Conservation (phyloP, 2,329 filamentous ascomycete species). For the Venturia pyrina region DNA sequence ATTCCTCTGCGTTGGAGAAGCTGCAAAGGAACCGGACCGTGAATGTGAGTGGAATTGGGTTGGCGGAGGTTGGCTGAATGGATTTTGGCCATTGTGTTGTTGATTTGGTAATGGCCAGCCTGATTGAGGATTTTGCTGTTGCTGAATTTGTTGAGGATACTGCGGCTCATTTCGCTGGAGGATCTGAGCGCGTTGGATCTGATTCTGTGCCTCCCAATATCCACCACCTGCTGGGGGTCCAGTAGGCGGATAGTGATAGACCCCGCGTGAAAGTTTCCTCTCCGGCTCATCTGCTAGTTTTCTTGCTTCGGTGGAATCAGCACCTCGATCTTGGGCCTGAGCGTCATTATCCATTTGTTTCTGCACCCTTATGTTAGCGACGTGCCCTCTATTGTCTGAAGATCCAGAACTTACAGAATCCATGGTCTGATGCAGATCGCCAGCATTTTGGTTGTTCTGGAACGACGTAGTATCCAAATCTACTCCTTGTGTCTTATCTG, state of each 20-base stretch:
- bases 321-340: neutral
- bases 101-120: neutral
- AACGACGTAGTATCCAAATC: neutral
- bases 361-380: neutral
- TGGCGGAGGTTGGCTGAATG: neutral
- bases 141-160: conserved; percentile 3
- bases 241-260: conserved; percentile 2
- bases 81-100: neutral
- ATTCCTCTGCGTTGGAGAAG: conserved; percentile 1
- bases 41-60: neutral
- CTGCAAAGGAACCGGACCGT: neutral
- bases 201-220: neutral
- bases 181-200: neutral
- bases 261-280: neutral
- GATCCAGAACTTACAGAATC: neutral
- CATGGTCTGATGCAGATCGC: neutral
- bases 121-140: neutral
- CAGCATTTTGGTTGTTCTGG: neutral
- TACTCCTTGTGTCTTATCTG: neutral
- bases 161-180: conserved; percentile 5
- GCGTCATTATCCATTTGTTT: neutral
- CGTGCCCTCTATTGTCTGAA: neutral
- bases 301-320: neutral
- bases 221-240: neutral
- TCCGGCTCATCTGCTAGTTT: neutral